Base-by-base conservation (phyloP, 2,329 filamentous ascomycete species). In the Aspergillus aculeatus region DNA sequence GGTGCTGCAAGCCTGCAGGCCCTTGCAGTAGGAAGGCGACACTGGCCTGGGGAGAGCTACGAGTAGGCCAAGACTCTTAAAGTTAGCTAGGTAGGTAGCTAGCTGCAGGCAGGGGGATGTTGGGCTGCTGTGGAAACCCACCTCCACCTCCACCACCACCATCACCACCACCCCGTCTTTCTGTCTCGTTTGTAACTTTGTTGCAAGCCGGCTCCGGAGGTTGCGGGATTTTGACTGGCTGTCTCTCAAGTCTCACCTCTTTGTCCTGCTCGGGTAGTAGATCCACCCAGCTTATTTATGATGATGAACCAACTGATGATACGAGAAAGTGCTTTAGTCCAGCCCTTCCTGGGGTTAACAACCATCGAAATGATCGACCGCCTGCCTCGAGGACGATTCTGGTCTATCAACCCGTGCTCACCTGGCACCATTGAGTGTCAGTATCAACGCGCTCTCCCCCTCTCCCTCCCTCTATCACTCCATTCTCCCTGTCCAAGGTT, bases 1-100 rank as follows among this genome's bases (percentile, higher is more conserved):
- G 35, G 54, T 59, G 35, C 51, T 62, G 61, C 61, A 58, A 47
- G 35, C 44, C 59, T 59, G 58, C 56, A 63, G 53, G 58, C 58
- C 58, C 58, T 61, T 63, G 58, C 61, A 63, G 61, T 19, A 44
- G 38, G 38, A 44, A 19, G 38, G 38, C 38, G 16, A 44, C 38
- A 32, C 55, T 19, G 23, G 47, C 32, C 49, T 59, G 54, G 50
- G 56, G 53, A 55, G 19, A 19, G 41, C 44, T 29, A 52, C 26
- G 5, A 52, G 16, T 16, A 29, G n/a, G 10, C 6, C 35, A 11
- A 51, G 16, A 21, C 26, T 32, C 21, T 49, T n/a, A n/a, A 57
- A 53, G 32, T 35, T 35, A 35, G 14, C 14, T 35, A 14, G 32
- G 11, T 35, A 35, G 26, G 32, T 35, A 35, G 14, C 32, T 35